Evolutionary conservation across 192 early-diverging fungal genomes (phyloP), one percentile per base, ranked within the genome.

Genomic region (Phlyctochytrium planicorne): DNA sequence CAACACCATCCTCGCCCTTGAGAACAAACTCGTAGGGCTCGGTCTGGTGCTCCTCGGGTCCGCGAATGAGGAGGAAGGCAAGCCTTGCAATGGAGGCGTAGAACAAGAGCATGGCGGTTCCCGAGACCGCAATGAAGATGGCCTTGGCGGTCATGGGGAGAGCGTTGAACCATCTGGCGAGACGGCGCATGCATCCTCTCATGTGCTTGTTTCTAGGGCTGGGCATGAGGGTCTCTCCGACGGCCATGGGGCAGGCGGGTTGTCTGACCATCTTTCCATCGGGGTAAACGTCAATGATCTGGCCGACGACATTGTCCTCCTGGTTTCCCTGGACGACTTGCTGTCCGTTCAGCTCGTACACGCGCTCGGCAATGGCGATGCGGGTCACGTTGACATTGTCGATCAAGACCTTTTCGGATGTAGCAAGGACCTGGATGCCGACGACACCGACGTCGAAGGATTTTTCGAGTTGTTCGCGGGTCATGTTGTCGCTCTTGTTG

Each of bases 401-500:
- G 53, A 67, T 36, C 1, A 37, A 24, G 61, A 53, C 36, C 20
- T 31, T 33, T 27, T 62, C 66, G 24, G 69, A 70, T 24, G 66
- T 53, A 17, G 71, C 73, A 63, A 60, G 65, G 53, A 78, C 53
- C 62, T 70, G 34, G 36, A 78, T 62, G 65, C 57, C 73, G 37
- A 78, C 67, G 36, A 78, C 31, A n/a, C 77, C 77, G n/a, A 30
- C 40, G 52, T 78, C 77, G 31, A 75, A 71, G 0, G 68, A 59
- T 25, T 66, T 40, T 1, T 61, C 50, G 27, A 65, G 57, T 56
- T 75, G 30, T 12, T 65, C 59, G 30, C 62, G 30, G 3, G 59
- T 34, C 29, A 72, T 27, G 56, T 67, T 62, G 34, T 59, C 56
- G 37, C 56, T 69, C 37, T 40, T 55, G 10, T 40, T 62, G 31